phyloP scores from a whole-genome alignment of 179 eudicot genomes.

The Beta macrorhiza region DNA sequence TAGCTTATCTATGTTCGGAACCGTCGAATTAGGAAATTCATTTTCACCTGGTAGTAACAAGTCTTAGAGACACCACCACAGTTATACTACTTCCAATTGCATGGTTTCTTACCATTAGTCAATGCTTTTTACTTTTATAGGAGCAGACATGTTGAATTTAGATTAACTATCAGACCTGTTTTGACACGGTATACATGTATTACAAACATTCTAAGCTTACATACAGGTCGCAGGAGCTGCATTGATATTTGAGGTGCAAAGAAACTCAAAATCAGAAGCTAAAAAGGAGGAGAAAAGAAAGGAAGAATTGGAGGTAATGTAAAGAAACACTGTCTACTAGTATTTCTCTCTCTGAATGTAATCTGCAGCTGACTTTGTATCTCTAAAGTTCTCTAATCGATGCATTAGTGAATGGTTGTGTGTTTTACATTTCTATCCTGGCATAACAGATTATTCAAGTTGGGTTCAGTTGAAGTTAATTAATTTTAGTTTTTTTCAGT shows the following conservation, averaged over 20 bases:
- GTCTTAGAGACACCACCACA: not conserved
- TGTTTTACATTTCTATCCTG: not conserved
- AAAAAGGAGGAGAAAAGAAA: no score
- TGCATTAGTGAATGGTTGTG: not conserved
- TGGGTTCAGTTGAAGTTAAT: not conserved
- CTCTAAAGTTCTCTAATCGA: no score
- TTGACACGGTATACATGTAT: no score
- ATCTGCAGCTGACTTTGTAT: not conserved
- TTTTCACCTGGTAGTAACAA: not conserved
- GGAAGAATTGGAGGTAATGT: no score
- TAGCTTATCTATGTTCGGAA: not conserved
- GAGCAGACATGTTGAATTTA: not conserved
- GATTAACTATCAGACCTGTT: not conserved
- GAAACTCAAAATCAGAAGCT: slow-evolving; percentile 61
- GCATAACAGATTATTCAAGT: not conserved
- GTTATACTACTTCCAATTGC: not conserved
- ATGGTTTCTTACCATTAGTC: not conserved
- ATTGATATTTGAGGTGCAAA: slow-evolving; percentile 79
- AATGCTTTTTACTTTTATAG: not conserved
- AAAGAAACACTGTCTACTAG: slow-evolving; percentile 32
- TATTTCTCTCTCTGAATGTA: not conserved
- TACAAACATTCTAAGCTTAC: slow-evolving; percentile 6
- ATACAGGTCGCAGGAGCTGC: slow-evolving; percentile 80
- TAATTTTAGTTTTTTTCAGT: not conserved
- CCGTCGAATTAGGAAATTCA: not conserved